Percentiles rank a stretch among this genome's conserved stretches.
Conservation (phyloP, 768 basidiomycete species). For the Naganishia friedmannii region DNA sequence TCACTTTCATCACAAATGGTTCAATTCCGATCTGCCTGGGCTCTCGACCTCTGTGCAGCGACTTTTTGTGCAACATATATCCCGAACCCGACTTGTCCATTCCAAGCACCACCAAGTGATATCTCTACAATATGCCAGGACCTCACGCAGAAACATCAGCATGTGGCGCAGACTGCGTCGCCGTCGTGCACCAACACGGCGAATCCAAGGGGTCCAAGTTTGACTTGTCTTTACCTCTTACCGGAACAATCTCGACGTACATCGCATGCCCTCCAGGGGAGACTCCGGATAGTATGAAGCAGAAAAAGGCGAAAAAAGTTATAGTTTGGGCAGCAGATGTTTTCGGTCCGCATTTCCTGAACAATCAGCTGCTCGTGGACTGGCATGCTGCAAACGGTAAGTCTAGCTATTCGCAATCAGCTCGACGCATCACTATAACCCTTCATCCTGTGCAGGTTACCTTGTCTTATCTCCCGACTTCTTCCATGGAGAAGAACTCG, state of each 20-base stretch:
- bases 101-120: no score
- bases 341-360: conserved; percentile 62
- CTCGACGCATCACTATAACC: background rate
- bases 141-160: conserved; percentile 20
- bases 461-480: conserved; percentile 64
- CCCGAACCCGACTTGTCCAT: no score
- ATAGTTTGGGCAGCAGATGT: conserved; percentile 64
- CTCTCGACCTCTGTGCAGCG: no score
- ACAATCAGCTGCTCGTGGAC: conserved; percentile 64
- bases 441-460: conserved; percentile 55
- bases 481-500: conserved; percentile 62
- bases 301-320: conserved; percentile 54
- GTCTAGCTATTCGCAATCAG: conserved; percentile 5
- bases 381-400: conserved; percentile 64
- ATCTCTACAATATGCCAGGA: background rate
- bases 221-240: conserved; percentile 2
- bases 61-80: no score
- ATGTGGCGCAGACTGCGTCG: conserved; percentile 30
- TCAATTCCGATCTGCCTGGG: no score
- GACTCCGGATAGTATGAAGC: conserved; percentile 16
- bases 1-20: no score
- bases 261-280: conserved; percentile 22
- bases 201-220: conserved; percentile 28
- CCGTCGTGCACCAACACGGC: conserved; percentile 25
- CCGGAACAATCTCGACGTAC: conserved; percentile 28